These are phyloP conservation scores for Sequoiadendron giganteum DNA, from an alignment of 75 land plant species.

Conservation along the genomic window DNA sequence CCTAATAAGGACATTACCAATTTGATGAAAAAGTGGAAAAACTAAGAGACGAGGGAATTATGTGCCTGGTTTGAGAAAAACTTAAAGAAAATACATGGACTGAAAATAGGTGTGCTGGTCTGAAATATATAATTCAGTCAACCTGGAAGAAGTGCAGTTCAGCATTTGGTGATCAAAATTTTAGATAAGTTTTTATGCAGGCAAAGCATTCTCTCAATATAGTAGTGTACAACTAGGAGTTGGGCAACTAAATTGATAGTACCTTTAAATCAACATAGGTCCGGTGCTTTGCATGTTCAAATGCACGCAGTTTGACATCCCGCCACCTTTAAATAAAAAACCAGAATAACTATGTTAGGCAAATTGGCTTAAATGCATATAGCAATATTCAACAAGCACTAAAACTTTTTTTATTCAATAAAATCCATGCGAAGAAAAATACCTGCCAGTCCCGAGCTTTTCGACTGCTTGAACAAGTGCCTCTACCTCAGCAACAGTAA, in stretches of 20 bases:
- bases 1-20: not conserved
- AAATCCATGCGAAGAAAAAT: not conserved
- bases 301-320: constrained; percentile 74
- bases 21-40: constrained; percentile 3
- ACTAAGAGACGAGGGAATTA: not conserved
- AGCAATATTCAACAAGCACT: not conserved
- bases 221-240: not conserved
- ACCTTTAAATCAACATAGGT: constrained; percentile 95
- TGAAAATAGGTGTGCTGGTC: not conserved
- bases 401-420: not conserved
- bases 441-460: constrained; percentile 97
- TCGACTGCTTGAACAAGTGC: constrained; percentile 92
- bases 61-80: not conserved
- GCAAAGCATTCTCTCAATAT: not conserved
- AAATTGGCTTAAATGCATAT: not conserved
- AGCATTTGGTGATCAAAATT: not conserved
- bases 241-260: not conserved
- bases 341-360: not conserved
- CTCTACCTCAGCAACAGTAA: constrained; percentile 90
- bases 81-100: not conserved
- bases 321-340: constrained; percentile 57
- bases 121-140: not conserved
- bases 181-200: not conserved
- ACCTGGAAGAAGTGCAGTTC: not conserved
- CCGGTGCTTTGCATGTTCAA: constrained; percentile 80